Percentiles rank a stretch among this genome's conserved stretches.
Conservation (phyloP, 192 early-diverging fungal genomes). For the Dissophora globulifera region DNA sequence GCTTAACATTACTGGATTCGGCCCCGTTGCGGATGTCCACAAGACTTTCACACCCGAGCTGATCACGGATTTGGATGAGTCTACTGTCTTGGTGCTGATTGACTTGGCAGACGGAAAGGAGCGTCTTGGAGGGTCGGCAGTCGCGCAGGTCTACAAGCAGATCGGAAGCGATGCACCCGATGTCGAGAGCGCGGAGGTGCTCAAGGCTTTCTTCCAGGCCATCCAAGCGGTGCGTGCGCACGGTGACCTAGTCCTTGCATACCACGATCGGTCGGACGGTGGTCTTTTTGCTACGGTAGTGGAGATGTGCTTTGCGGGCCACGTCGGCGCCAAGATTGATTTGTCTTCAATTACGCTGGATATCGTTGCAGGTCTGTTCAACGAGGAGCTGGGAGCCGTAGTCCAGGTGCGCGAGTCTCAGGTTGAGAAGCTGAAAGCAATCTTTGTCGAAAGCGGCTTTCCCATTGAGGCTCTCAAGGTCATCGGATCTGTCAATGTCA, state of each 20-base stretch:
- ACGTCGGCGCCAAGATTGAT: constrained; percentile 82
- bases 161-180: constrained; percentile 85
- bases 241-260: constrained; percentile 79
- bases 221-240: constrained; percentile 67
- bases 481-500: constrained; percentile 67
- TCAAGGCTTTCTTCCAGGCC: constrained; percentile 84
- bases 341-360: constrained; percentile 59
- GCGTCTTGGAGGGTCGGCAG: constrained; percentile 91
- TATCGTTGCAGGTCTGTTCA: constrained; percentile 80
- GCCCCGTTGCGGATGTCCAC: constrained; percentile 86
- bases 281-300: constrained; percentile 91
- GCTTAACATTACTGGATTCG: constrained; percentile 93
- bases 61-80: constrained; percentile 49
- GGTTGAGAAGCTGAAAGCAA: constrained; percentile 61
- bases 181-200: constrained; percentile 74
- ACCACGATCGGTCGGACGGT: constrained; percentile 99
- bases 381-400: constrained; percentile 98
- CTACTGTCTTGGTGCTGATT: constrained; percentile 82
- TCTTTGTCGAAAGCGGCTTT: constrained; percentile 66
- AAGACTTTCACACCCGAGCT: constrained; percentile 93
- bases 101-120: constrained; percentile 87
- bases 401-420: constrained; percentile 80
- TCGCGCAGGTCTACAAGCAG: constrained; percentile 95
- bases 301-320: constrained; percentile 98
- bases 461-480: constrained; percentile 62